Conservation (phyloP, 2,329 filamentous ascomycete genomes). For the Aspergillus flavus region DNA sequence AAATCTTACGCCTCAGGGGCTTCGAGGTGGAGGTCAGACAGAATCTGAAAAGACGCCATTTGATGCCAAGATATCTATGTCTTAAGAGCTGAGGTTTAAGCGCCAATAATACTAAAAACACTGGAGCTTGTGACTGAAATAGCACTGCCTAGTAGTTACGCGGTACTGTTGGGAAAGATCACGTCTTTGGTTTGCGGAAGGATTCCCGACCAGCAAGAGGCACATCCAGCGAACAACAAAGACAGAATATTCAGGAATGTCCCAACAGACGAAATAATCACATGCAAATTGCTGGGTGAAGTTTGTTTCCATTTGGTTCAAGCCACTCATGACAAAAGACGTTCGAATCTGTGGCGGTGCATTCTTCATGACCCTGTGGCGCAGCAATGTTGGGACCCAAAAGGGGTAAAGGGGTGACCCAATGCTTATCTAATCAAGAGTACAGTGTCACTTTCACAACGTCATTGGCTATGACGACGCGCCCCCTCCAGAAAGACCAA, state of each 20-base stretch:
- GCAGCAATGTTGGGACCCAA: neutral
- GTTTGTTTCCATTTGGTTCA: neutral
- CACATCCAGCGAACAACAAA: neutral
- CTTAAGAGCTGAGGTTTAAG: neutral
- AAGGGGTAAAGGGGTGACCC: neutral
- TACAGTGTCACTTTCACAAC: neutral
- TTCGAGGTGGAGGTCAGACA: constrained; percentile 64
- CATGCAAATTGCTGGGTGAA: neutral
- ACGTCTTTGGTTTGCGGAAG: neutral
- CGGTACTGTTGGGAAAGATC: neutral
- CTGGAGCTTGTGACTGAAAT: neutral
- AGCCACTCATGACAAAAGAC: neutral
- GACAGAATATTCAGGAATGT: neutral
- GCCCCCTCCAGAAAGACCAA: neutral
- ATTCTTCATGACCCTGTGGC: neutral
- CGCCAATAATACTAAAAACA: neutral
- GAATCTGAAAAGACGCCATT: constrained; percentile 45
- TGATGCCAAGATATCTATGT: neutral
- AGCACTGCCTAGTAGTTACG: neutral
- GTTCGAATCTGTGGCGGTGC: neutral
- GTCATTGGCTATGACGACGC: neutral
- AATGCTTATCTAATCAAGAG: neutral
- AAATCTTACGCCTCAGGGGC: constrained; percentile 51
- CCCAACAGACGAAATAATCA: neutral
- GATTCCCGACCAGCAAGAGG: neutral